Conservation (phyloP, 768 basidiomycete genomes). For the Hygrophoropsis aurantiaca region DNA sequence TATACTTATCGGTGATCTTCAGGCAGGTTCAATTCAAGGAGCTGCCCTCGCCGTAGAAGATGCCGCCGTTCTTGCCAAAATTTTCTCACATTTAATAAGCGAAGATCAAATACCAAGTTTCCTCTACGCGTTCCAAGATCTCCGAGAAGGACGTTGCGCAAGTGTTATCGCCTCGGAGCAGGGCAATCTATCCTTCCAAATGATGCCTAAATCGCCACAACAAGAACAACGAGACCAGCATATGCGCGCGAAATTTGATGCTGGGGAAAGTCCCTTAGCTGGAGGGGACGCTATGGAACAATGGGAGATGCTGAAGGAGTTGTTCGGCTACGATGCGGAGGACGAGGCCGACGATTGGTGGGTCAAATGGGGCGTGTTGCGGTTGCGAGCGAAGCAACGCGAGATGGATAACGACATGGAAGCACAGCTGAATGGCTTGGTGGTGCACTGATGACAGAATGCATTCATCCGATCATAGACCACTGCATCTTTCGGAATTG, state of each 20-base stretch:
- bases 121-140: slow-evolving; percentile 56
- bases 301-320: slow-evolving; percentile 52
- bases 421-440: slow-evolving; percentile 10
- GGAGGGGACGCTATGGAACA: slow-evolving; percentile 22
- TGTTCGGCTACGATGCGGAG: slow-evolving; percentile 51
- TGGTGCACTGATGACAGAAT: background rate
- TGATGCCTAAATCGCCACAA: slow-evolving; percentile 41
- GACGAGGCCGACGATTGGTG: slow-evolving; percentile 68
- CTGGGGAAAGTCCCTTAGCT: slow-evolving; percentile 46
- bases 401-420: slow-evolving; percentile 13
- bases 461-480: background rate
- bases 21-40: slow-evolving; percentile 58
- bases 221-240: slow-evolving; percentile 45
- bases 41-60: slow-evolving; percentile 60
- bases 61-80: slow-evolving; percentile 54
- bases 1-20: background rate
- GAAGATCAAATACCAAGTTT: slow-evolving; percentile 50
- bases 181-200: slow-evolving; percentile 44
- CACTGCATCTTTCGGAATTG: background rate
- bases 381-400: slow-evolving; percentile 34
- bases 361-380: slow-evolving; percentile 54
- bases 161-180: slow-evolving; percentile 46
- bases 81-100: slow-evolving; percentile 54
- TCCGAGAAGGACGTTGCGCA: slow-evolving; percentile 52
- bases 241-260: slow-evolving; percentile 38